Evolutionary conservation across 257 asterid genomes (phyloP).

Genomic region (Verbena officinalis): DNA sequence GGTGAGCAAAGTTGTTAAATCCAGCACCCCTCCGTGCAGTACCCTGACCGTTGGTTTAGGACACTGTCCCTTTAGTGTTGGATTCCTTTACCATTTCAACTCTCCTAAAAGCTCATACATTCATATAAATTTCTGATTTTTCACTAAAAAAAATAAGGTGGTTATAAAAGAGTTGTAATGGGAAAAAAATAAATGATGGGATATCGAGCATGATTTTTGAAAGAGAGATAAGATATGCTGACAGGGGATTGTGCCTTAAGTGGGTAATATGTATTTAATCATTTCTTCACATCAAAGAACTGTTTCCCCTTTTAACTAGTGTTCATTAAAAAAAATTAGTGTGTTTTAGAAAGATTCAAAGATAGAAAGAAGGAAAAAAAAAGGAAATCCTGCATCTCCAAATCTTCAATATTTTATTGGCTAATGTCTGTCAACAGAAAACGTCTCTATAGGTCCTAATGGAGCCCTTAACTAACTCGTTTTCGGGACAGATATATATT

Average conservation of each 20-base stretch:
- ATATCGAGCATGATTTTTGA: constrained; percentile 43
- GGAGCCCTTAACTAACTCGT: constrained; percentile 10
- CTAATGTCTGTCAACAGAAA: constrained; percentile 30
- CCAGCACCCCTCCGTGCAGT: constrained; percentile 49
- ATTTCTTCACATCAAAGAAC: constrained; percentile 54
- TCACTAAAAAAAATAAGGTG: background rate
- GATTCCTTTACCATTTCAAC: constrained; percentile 25
- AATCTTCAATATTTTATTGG: constrained; percentile 35
- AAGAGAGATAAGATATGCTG: constrained; percentile 66
- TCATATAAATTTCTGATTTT: constrained; percentile 19
- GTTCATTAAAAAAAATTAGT: too few relatives aligned
- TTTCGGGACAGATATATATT: constrained; percentile 12
- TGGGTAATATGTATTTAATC: constrained; percentile 61
- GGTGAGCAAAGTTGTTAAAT: constrained; percentile 48
- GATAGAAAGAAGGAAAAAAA: constrained; percentile 35
- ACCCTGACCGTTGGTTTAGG: constrained; percentile 58
- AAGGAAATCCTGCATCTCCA: constrained; percentile 40
- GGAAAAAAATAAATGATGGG: constrained; percentile 40
- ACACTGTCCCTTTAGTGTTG: constrained; percentile 37
- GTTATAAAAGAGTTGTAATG: constrained; percentile 34
- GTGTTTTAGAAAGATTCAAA: constrained; percentile 31
- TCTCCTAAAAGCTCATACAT: constrained; percentile 20
- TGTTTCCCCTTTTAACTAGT: constrained; percentile 17
- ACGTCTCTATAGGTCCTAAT: background rate
- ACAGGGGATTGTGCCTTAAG: constrained; percentile 53